Evolutionary conservation across 805 yeast genomes (phyloP), one percentile per base, ranked within the genome.

Genomic region (Yamadazyma scolyti): DNA sequence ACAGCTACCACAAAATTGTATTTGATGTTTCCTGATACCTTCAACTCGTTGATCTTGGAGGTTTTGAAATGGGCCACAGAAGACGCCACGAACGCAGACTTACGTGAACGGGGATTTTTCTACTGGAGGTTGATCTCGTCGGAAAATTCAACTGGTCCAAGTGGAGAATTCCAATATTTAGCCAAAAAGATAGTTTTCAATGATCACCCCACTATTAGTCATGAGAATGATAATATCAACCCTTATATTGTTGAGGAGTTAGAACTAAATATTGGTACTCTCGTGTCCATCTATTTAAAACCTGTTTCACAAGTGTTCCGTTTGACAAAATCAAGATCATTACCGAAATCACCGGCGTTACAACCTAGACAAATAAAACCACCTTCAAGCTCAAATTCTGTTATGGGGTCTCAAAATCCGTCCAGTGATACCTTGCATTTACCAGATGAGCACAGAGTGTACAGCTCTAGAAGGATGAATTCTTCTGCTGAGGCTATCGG

Each of bases 231-330:
- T 25, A 75, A 75, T 33, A 61, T 88, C 34, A 90, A 86, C 39
- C 79, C 82, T 1, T 56, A 59, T 2, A 71, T 82, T 9, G 54
- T 89, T 20, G 95, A 88, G 44, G 96, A 89, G 48, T 61, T 89
- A 32, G 94, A 85, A 46, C 62, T 88, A 40, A 79, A 78, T 43
- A 78, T 89, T 20, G 96, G 96, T 1, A 66, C 88, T 0, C 59
- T 90, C 31, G 89, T 94, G 0, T 80, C 95, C 0, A 76, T 89
- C 9, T 90, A 88, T 49, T 61, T 89, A 46, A 83, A 87, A 44
- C 95, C 96, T 0, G 81, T 85, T 6, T 71, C 73, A n/a, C 83
- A 75, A 45, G 87, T 88, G 2, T 88, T 88, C 65, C 64, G 95
- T 24, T 53, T 73, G 20, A 68, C 83, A 2, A 79, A 73, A 39